Base-by-base conservation (phyloP, 352 stramenopile species). In the Pythium sp. region DNA sequence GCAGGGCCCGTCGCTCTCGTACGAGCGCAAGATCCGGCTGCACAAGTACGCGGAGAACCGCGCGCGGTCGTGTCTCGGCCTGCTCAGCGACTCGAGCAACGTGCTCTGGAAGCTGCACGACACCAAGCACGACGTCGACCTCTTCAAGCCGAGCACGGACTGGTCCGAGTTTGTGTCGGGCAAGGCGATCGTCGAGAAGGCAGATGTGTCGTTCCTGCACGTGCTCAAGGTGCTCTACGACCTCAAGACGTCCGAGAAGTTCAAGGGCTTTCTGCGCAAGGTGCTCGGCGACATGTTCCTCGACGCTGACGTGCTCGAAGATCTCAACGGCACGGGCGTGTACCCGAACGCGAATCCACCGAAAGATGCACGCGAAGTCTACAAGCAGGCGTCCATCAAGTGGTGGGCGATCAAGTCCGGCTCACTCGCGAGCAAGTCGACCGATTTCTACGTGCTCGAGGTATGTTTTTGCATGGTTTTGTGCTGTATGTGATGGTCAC, bases 391-490 rank as follows among this genome's bases (percentile, higher is more conserved):
- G 3, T 74, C 86, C 34, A 93, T 96, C 73, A 96, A 96, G 76
- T 96, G 88, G 88, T 96, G 86, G 85, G 86, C 88, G 24, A 86
- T 93, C 70, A 93, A 94, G 70, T 96, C 88, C 1, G 85, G 87
- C 36, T 77, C 82, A 11, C 73, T 93, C 15, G 85, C 77, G 43
- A 90, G 71, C 74, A 96, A 96, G 58, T 91, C 88, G 49, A 90
- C 83, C 9, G 88, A 96, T 59, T 94, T 93, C 68, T 93, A 94
- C 72, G 83, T 94, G 12, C 72, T 96, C 49, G 88, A 96, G 51
- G 75, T 78, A 26, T n/a, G 55, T 61, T 58, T 56, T 4, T 79
- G 75, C 43, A 70, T 84, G 34, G 34, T 12, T 22, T 18, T 49
- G 15, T 36, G 65, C 66, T 18, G 68, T 77, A 63, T 68, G 53